phyloP scores from a whole-genome alignment of 2,329 filamentous ascomycete genomes.

The Juglanconis sp. region DNA sequence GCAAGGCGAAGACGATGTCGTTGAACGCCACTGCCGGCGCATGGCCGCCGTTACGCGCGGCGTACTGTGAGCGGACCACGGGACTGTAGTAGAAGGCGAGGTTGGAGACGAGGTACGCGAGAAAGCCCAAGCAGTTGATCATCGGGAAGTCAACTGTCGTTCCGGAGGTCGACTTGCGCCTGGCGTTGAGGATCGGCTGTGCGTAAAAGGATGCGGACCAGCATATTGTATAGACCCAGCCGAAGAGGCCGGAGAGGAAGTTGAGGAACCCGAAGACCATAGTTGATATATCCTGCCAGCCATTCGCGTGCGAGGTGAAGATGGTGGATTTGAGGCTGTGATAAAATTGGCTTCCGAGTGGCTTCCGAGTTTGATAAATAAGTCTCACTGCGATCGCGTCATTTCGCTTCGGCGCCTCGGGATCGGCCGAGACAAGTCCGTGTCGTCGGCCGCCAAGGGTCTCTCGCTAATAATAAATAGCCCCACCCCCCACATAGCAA shows the following conservation, averaged over 20 bases:
- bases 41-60: slow-evolving; percentile 69
- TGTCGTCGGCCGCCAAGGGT: no score
- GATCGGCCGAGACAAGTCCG: no score
- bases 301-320: background rate
- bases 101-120: slow-evolving; percentile 74
- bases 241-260: slow-evolving; percentile 57
- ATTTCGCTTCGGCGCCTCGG: no score
- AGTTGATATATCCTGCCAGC: background rate
- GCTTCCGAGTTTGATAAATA: no score
- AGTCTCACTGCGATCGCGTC: no score
- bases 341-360: background rate
- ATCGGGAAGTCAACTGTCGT: slow-evolving; percentile 85
- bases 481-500: no score
- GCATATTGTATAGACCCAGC: slow-evolving; percentile 71
- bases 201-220: slow-evolving; percentile 95
- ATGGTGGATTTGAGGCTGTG: background rate
- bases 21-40: slow-evolving; percentile 85
- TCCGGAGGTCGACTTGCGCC: slow-evolving; percentile 73
- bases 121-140: slow-evolving; percentile 69
- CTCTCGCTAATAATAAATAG: no score
- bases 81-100: slow-evolving; percentile 74
- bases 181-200: slow-evolving; percentile 77
- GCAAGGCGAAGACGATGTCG: slow-evolving; percentile 82
- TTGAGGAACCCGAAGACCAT: slow-evolving; percentile 36
- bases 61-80: slow-evolving; percentile 77